Base-by-base conservation (phyloP, 1,284 basidiomycete genomes). In the Trichosporon sp. region DNA sequence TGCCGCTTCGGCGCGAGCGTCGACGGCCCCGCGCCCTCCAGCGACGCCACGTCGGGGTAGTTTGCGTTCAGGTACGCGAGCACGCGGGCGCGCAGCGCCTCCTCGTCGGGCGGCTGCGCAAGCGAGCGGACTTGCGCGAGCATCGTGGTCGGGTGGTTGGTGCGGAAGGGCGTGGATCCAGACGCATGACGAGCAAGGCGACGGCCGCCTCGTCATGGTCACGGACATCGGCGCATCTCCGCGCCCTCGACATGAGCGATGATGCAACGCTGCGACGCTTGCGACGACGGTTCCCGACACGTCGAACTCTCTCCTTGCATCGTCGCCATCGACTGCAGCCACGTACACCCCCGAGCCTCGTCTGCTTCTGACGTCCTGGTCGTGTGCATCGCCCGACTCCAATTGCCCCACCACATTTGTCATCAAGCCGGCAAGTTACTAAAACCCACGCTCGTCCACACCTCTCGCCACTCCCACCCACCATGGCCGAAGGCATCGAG, bases 1-100 rank as follows among this genome's bases (percentile, higher is more conserved):
- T 25, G 67, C 25, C 72, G 58, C 35, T 68, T 71, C 44, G 65
- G 66, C 8, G 68, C 64, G 34, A 66, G 67, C 31, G 64, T 62
- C 42, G 44, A 51, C 15, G 47, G 38, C 9, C 65, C 63, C 15
- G 68, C 44, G 60, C 35, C 72, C 56, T 13, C 73, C 53, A 62
- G 78, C 27, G n/a, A 62, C 18, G 65, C 78, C 8, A 79, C 62
- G 70, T 78, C 75, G 2, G 74, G 62, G 58, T 78, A 81, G 4
- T 73, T 67, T 1, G 68, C 60, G 70, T 81, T 77, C 42, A 80
- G 72, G 44, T 80, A 78, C 2, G 68, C 64, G 15, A 62, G 65
- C 21, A 79, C 75, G 62, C 77, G 68, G 0, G 65, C 70, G 1
- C 64, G 38, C 9, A 78, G 29, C 1, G 63, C 42, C 0, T 63